Evolutionary conservation across 768 basidiomycete genomes (phyloP).

Genomic region (Asterophora parasitica): DNA sequence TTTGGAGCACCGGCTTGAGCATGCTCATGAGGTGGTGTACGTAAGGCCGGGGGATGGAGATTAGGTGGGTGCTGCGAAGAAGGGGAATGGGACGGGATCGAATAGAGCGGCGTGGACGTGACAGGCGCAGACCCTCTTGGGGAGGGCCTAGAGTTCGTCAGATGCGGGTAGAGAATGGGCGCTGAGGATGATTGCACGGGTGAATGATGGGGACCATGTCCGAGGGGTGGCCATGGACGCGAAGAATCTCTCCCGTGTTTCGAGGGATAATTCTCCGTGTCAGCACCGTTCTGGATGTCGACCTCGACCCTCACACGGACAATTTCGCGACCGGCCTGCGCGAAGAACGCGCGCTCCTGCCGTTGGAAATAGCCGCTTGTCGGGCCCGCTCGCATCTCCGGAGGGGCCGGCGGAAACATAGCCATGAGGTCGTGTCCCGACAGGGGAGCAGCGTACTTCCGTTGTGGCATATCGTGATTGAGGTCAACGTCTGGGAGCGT

Average conservation of each 20-base stretch:
- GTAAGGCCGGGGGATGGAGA: conserved; percentile 34
- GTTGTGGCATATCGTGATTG: conserved; percentile 42
- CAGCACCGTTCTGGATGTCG: conserved; percentile 40
- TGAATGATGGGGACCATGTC: conserved; percentile 28
- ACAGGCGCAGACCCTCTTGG: conserved; percentile 29
- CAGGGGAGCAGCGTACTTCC: conserved; percentile 70
- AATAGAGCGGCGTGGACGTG: conserved; percentile 29
- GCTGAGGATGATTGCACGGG: conserved; percentile 28
- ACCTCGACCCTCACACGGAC: conserved; percentile 71
- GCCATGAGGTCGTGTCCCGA: conserved; percentile 85
- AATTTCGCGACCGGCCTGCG: conserved; percentile 73
- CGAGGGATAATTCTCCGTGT: conserved; percentile 21
- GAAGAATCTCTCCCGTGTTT: conserved; percentile 21
- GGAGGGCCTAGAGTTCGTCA: conserved; percentile 26
- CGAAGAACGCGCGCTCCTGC: conserved; percentile 79
- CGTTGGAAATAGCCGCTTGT: conserved; percentile 71
- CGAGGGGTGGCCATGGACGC: conserved; percentile 22
- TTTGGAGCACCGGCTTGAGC: conserved; percentile 32
- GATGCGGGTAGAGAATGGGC: conserved; percentile 31
- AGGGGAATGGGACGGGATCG: conserved; percentile 26
- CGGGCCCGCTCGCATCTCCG: conserved; percentile 55
- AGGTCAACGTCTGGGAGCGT: conserved; percentile 56
- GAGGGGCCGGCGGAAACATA: conserved; percentile 71
- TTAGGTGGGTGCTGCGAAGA: conserved; percentile 26
- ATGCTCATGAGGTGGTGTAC: conserved; percentile 43